These are phyloP conservation scores for Baorangia bicolor DNA, from an alignment of 768 basidiomycete species.

Conservation along the genomic window DNA sequence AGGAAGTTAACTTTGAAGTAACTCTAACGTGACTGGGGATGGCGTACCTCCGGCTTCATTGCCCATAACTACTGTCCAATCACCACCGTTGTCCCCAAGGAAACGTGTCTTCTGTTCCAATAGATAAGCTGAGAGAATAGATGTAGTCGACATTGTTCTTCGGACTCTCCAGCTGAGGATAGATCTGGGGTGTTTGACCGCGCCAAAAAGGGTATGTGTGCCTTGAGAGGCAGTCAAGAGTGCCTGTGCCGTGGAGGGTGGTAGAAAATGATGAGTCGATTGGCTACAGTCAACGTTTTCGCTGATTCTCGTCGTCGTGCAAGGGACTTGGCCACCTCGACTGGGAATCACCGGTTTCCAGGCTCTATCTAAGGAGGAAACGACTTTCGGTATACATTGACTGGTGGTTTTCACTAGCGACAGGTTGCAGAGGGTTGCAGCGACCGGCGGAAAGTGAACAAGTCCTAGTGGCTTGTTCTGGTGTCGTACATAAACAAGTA, in stretches of 20 bases:
- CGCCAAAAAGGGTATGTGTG: not conserved
- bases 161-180: not conserved
- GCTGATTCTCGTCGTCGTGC: not conserved
- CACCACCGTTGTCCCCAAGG: conserved; percentile 51
- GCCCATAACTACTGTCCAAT: conserved; percentile 90
- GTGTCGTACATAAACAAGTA: conserved; percentile 8
- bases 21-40: not conserved
- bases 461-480: not conserved
- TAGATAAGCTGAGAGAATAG: conserved; percentile 40
- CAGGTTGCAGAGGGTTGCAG: not conserved
- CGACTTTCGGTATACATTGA: not conserved
- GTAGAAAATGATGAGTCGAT: not conserved
- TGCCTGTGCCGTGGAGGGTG: not conserved
- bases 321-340: not conserved
- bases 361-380: not conserved
- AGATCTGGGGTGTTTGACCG: not conserved
- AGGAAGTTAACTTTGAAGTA: not conserved
- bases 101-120: conserved; percentile 56
- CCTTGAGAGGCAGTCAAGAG: not conserved
- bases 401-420: not conserved
- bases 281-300: not conserved
- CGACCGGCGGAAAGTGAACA: not conserved
- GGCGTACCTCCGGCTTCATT: conserved; percentile 91
- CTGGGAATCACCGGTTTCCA: not conserved
- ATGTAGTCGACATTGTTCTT: conserved; percentile 22